A percentile compares a stretch with the other conserved stretches of the same genome.
Conservation (phyloP, 768 basidiomycete species). For the Stropharia rugosoannulata region DNA sequence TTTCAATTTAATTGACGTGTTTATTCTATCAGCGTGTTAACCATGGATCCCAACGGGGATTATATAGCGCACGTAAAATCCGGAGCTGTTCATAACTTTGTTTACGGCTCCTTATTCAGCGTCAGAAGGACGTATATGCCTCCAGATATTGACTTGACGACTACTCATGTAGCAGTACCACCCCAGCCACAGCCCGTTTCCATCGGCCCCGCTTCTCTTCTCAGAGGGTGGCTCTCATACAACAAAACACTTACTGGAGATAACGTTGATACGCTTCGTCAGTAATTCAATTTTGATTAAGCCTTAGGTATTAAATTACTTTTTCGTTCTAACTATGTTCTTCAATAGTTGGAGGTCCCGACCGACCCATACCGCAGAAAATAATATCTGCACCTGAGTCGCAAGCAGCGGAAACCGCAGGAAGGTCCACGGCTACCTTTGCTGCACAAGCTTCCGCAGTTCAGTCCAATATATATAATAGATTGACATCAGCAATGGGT, state of each 20-base stretch:
- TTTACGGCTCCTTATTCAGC: constrained; percentile 61
- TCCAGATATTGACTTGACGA: constrained; percentile 52
- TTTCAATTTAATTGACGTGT: background rate
- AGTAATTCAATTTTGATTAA: constrained; percentile 18
- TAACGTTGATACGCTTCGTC: constrained; percentile 60
- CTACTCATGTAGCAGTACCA: constrained; percentile 42
- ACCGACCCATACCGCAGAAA: constrained; percentile 50
- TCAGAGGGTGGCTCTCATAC: constrained; percentile 56
- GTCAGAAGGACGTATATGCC: constrained; percentile 47
- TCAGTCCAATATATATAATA: constrained; percentile 42
- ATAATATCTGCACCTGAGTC: constrained; percentile 6
- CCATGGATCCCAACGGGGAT: constrained; percentile 53
- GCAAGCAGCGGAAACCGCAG: constrained; percentile 9
- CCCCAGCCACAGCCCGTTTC: constrained; percentile 62
- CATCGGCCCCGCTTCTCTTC: constrained; percentile 52
- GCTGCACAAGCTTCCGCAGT: constrained; percentile 33
- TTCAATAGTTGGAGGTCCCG: constrained; percentile 59
- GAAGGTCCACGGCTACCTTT: constrained; percentile 23
- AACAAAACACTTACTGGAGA: constrained; percentile 53
- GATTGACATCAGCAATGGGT: constrained; percentile 50
- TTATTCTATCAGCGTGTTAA: constrained; percentile 27
- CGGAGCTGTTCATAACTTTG: constrained; percentile 28
- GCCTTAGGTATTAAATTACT: background rate
- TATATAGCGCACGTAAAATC: constrained; percentile 42
- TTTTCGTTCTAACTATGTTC: background rate